Base-by-base conservation (phyloP, 1,284 basidiomycete genomes). In the Malassezia nana region DNA sequence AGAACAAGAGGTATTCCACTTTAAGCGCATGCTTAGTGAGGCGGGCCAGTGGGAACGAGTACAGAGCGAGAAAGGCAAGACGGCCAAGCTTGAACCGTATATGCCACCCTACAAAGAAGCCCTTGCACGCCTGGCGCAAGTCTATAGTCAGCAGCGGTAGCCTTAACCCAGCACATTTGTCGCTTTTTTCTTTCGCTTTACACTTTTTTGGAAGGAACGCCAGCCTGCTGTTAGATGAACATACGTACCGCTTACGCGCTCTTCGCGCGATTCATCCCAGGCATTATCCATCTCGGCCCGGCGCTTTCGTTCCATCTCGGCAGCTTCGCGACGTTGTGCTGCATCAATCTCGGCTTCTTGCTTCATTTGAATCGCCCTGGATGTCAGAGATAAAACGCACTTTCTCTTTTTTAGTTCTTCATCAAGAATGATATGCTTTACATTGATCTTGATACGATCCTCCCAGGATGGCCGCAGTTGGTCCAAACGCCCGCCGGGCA, bases 1-100 rank as follows among this genome's bases (percentile, higher is more conserved):
- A 77, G 87, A 89, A 70, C 91, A 94, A 74, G 91, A 95, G 80
- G 88, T 86, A 52, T 52, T 38, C 46, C 58, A 55, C 33, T 59
- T 59, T 24, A 50, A 55, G 29, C 46, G 40, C 40, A 56, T 59
- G 54, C 50, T 52, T 1, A 39, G 49, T 16, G 28, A 50, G 7
- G 55, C 55, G 2, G 25, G 43, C 9, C 52, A 45, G 9, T 58
- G 58, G 28, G 58, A 58, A 6, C 42, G 47, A 10, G 55, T 67
- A 8, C 49, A 55, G 18, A 62, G 53, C 46, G 48, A 63, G 43
- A 67, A 65, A 48, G 53, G 52, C 16, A 57, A 52, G 8, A 46
- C 49, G 28, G 46, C 47, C n/a, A 60, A 57, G 26, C 29, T 58
- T 31, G 46, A 58, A 15, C 49, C 55, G 44, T 52, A 59, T 9